Conservation (phyloP, 331 rosid genomes). For the Telfairia occidentalis region DNA sequence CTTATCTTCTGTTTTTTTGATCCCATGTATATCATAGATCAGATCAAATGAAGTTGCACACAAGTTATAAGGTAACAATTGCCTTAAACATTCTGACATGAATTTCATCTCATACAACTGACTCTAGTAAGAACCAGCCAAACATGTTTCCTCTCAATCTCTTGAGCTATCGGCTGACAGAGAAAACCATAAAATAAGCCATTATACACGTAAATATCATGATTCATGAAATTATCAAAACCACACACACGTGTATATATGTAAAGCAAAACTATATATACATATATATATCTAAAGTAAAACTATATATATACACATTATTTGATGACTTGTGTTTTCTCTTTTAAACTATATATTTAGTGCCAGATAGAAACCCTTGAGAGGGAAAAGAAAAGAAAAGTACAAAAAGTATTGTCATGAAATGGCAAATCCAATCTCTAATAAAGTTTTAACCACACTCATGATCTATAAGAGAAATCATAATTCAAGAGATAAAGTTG, state of each 20-base stretch:
- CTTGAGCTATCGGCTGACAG: not conserved
- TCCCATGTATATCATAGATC: too few species aligned
- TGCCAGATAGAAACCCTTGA: not conserved
- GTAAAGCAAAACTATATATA: too few species aligned
- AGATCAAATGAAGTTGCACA: too few species aligned
- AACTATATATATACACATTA: too few species aligned
- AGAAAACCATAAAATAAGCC: not conserved
- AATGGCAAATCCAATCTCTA: not conserved
- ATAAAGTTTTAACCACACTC: not conserved
- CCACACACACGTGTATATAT: not conserved
- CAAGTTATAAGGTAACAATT: too few species aligned
- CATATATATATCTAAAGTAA: not conserved
- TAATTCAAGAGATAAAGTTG: not conserved
- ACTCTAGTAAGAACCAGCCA: not conserved
- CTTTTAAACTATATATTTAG: not conserved
- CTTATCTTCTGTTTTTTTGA: too few species aligned
- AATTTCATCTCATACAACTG: not conserved
- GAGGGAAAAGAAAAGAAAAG: not conserved
- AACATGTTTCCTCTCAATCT: not conserved
- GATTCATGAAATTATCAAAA: not conserved
- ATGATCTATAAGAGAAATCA: not conserved
- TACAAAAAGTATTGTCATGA: not conserved
- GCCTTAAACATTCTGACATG: not conserved
- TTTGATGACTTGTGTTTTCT: not conserved
- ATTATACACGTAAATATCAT: not conserved